Evolutionary conservation across 192 early-diverging fungal genomes (phyloP), one percentile per base, ranked within the genome.

Genomic region (Gryganskiella cystojenkinii): DNA sequence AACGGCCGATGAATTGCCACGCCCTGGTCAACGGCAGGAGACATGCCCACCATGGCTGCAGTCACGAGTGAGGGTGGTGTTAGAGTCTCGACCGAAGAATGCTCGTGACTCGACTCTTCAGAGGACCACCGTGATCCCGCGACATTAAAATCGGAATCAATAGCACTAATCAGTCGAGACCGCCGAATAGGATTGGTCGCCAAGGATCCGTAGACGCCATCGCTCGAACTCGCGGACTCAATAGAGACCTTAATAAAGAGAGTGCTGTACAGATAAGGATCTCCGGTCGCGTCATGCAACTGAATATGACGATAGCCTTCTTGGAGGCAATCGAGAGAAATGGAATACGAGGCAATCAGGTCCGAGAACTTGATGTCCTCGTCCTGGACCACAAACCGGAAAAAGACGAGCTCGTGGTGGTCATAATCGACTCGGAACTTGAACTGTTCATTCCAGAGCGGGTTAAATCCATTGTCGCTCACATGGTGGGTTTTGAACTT

Each of bases 271-370:
- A 86, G 76, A 25, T 89, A 81, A 24, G 83, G 82, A 37, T 92
- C 90, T 22, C 91, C 91, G 30, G 86, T 82, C 30, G 80, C 37
- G 67, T 90, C 87, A 34, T 90, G 81, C 19, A 92, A 65, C 22
- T 86, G 90, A 20, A 91, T 83, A 60, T 92, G 90, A 2, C 91
- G 87, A 51, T 92, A 92, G 1, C 91, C 91, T 81, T 71, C 55
- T 49, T 84, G 69, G 56, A 84, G 67, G 37, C 76, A 78, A 45
- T 74, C 71, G 56, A 84, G 35, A 0, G 83, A 80, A 34, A 80
- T 80, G 52, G 73, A 81, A 54, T 84, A 84, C 14, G 71, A 81
- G 0, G 80, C 83, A 52, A 84, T 79, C 45, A 81, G 34, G 35
- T 84, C 83, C 6, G 70, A 78, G 19, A 56, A 69, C 31, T 80